Base-by-base conservation (phyloP, 2,329 filamentous ascomycete genomes). In the Xylaria sp. region DNA sequence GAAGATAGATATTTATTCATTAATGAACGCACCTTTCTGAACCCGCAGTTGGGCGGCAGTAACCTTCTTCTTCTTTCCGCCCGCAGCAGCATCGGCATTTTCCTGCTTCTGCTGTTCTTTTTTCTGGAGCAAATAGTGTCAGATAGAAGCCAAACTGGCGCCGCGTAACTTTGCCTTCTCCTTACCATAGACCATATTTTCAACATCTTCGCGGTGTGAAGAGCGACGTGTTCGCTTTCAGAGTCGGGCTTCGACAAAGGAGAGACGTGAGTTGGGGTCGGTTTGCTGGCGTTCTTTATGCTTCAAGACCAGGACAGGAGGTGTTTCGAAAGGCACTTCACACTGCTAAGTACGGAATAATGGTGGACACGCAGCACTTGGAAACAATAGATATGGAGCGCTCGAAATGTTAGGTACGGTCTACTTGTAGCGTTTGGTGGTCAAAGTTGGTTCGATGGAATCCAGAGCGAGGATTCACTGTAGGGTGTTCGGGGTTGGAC, bases 131-230 rank as follows among this genome's bases (percentile, higher is more conserved):
- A 77, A 73, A 71, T 75, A 23, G 46, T 42, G 71, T 71, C 61
- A 61, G 57, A 49, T 61, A 61, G 57, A 49, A 37, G 55, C 7
- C n/a, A 42, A 9, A 9, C n/a, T 37, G 37, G 47, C n/a, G 10
- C 10, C 37, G n/a, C 2, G 1, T 53, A n/a, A 6, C 0, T 11
- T 46, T 35, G 39, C 10, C n/a, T n/a, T 18, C 18, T 39, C 34
- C 82, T 55, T 80, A 95, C 92, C 93, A 97, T 96, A 71, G 92
- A 96, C 94, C 93, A 97, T 81, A 97, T 97, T 81, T 97, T 97
- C 82, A 97, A 83, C 94, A 97, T 97, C 73, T 80, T 92, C 79
- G 56, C 48, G 55, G 39, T 19, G 55, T 65, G 62, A 60, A 55
- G 47, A 16, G 44, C 11, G 52, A 58, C 51, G 59, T 55, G 42